A percentile compares a stretch with the other conserved stretches of the same genome.
Conservation (phyloP, 306 rosid species). For the Clitoria ternatea region DNA sequence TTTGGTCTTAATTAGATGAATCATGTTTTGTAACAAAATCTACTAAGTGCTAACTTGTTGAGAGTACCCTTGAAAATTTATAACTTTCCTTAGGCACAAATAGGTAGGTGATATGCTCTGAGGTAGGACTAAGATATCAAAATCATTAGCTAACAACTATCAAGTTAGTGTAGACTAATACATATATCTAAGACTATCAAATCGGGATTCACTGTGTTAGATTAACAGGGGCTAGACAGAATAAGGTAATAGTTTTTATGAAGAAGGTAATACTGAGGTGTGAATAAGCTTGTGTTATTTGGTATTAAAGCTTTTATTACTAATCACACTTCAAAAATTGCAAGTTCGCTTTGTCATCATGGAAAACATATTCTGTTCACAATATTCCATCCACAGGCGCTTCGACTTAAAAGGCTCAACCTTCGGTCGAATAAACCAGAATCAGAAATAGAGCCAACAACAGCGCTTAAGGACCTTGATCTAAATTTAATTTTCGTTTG, state of each 20-base stretch:
- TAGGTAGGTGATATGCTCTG: not conserved
- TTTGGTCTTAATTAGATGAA: not conserved
- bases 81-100: not conserved
- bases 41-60: not conserved
- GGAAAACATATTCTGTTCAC: conserved; percentile 86
- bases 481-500: conserved; percentile 73
- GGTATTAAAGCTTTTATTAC: not conserved
- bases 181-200: too few species aligned
- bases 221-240: conserved; percentile 62
- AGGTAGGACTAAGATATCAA: not conserved
- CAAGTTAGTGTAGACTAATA: too few species aligned
- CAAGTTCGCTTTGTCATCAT: conserved; percentile 91
- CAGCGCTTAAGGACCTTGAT: conserved; percentile 88
- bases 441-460: conserved; percentile 65
- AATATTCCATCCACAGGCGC: conserved; percentile 62
- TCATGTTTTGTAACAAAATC: not conserved
- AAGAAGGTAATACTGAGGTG: too few species aligned
- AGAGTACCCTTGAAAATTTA: not conserved
- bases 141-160: too few species aligned
- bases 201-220: conserved; percentile 82
- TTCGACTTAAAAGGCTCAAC: conserved; percentile 91
- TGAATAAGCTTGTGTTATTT: not conserved
- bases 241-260: conserved; percentile 87
- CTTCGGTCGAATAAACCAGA: conserved; percentile 81
- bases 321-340: conserved; percentile 4